A percentile compares a stretch with the other conserved stretches of the same genome.
These are phyloP conservation scores for Solanum appendiculatum DNA, from an alignment of 257 asterid species.

Conservation along the genomic window DNA sequence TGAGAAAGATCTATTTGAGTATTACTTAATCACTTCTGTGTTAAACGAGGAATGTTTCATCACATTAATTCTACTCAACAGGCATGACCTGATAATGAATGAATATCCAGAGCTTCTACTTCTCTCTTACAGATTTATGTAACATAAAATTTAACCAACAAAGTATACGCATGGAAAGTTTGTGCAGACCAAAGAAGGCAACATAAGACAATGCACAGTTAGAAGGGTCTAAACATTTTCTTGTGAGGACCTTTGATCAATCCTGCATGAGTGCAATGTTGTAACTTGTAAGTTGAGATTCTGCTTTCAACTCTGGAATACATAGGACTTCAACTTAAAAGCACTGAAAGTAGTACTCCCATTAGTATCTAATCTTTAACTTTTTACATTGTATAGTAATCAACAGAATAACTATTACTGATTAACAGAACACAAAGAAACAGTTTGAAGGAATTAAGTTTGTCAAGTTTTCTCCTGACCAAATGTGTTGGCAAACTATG, in stretches of 20 bases:
- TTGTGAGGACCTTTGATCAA: neutral
- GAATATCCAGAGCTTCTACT: neutral
- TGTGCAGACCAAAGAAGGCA: neutral
- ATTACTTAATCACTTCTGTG: neutral
- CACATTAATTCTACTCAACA: neutral
- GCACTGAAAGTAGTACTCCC: neutral
- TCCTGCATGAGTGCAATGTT: neutral
- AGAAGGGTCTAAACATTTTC: neutral
- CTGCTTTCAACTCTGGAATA: neutral
- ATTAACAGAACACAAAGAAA: neutral
- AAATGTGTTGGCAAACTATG: neutral
- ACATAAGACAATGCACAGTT: neutral
- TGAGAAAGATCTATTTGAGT: neutral
- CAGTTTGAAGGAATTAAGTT: neutral
- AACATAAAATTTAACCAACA: neutral
- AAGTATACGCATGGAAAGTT: neutral
- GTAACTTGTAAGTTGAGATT: neutral
- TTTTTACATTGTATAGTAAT: neutral
- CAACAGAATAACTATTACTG: neutral
- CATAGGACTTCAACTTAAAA: neutral
- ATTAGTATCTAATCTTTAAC: neutral
- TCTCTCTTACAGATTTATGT: neutral
- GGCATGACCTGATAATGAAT: neutral
- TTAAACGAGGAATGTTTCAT: neutral
- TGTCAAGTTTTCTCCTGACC: neutral